Conservation (phyloP, 208 protist genomes). For the Trichomonas tenax region DNA sequence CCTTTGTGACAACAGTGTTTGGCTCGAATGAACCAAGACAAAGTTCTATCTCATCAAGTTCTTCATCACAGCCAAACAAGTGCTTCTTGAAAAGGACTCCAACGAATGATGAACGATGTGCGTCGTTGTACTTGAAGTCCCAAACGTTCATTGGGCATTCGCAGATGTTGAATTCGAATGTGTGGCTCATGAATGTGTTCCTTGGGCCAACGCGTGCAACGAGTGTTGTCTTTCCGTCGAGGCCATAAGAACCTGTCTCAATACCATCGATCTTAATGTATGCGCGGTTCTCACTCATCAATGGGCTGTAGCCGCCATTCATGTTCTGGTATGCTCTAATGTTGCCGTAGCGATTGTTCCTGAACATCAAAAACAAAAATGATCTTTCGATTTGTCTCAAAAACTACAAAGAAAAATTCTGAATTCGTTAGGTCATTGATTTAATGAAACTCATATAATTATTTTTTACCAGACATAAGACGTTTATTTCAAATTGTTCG, state of each 20-base stretch:
- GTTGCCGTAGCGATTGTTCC: background rate
- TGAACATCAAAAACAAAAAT: background rate
- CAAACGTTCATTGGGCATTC: background rate
- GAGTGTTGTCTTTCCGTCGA: background rate
- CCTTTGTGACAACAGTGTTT: background rate
- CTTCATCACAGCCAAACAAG: background rate
- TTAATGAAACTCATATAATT: background rate
- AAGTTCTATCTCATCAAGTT: background rate
- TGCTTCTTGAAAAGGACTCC: background rate
- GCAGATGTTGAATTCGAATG: background rate
- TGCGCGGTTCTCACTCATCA: background rate
- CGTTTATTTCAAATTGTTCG: no score
- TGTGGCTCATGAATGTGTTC: background rate
- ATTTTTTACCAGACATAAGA: no score
- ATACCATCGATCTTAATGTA: background rate
- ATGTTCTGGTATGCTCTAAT: no score
- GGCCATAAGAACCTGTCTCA: background rate
- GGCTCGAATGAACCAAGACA: background rate
- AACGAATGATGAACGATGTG: background rate
- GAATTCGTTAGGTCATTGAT: background rate
- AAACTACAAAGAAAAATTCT: background rate
- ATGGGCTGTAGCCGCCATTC: background rate
- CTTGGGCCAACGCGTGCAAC: background rate
- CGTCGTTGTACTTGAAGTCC: background rate
- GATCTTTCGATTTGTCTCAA: background rate